Base-by-base conservation (phyloP, 2,329 filamentous ascomycete species). In the Macrophomina tecta region DNA sequence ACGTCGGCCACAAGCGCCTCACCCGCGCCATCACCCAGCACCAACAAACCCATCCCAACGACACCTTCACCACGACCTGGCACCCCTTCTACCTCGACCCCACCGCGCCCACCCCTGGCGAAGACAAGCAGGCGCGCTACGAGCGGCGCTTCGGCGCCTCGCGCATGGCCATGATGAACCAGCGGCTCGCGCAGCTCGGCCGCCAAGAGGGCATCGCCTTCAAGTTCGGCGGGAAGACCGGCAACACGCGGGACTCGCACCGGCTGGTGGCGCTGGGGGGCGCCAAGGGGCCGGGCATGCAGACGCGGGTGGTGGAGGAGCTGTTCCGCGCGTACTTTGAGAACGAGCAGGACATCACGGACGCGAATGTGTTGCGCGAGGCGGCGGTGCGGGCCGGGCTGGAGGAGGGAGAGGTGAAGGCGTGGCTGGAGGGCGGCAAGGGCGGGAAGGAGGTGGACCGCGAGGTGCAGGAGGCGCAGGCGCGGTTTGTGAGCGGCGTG, bases 1-100 rank as follows among this genome's bases (percentile, higher is more conserved):
- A 93, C 77, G 83, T 96, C 16, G 93, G 92, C 78, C 91, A 92
- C 75, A 88, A 88, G 69, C 89, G 91, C 45, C 86, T 97, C 46
- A 87, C 90, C 61, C 86, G 85, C 69, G 92, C 90, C 69, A 94
- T 97, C 68, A 76, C 82, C 8, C 77, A 86, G 36, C 92, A 91
- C 81, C 85, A 87, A 73, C 82, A 85, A 72, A 82, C 83, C 46
- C 82, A 92, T 71, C 88, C 90, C 0, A 78, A 84, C 46, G 90
- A 94, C 79, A 91, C 85, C 23, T 94, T 96, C 80, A 85, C 83
- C 55, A 87, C 91, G 14, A 85, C 84, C 68, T 97, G 92, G 91
- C 84, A 86, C 68, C 90, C 93, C 1, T 97, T 91, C 81, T 94
- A 94, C 77, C 86, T 97, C 63, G 89, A 94, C 73, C 90, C 91